Base-by-base conservation (phyloP, 495 filamentous ascomycete species). In the Aspergillus hancockii region DNA sequence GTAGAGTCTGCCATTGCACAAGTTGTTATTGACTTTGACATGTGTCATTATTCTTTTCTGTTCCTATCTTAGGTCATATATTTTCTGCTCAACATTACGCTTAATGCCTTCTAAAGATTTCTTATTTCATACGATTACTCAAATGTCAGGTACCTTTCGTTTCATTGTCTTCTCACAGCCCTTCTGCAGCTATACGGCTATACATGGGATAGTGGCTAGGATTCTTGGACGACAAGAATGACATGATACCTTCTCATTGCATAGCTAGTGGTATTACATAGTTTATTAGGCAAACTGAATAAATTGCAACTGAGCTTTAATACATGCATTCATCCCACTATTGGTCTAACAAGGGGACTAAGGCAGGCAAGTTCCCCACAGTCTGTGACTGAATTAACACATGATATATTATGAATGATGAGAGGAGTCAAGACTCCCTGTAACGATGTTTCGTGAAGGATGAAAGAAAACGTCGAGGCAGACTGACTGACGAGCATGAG, bases 41-140 rank as follows among this genome's bases (percentile, higher is more conserved):
- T 54, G 43, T 47, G 19, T 19, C 21, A 59, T 54, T 61, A 57
- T 25, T n/a, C 53, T 55, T 61, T 51, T 61, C 25, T 61, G 63
- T 65, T 36, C n/a, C 61, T 64, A 64, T 64, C 46, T 53, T 31
- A 57, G 31, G 19, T 50, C 21, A 57, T 30, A 54, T 63, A 56
- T 55, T 45, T 34, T 36, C 14, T 52, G 45, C 46, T 49, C 46
- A 25, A 49, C 46, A 23, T n/a, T 2, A 23, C 46, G 46, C 46
- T 30, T 49, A 8, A 18, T 16, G 38, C 14, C 12, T 41, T 14
- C 38, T 28, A 14, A 41, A 41, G 16, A 49, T 34, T 16, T 45
- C n/a, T 32, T 8, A 0, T 52, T 52, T 40, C 14, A 46, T 57
- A 8, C 21, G 38, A n/a, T 14, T 23, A 25, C 46, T 25, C 18